Conservation (phyloP, 345 rosid genomes). For the Zanthoxylum bungeanum region DNA sequence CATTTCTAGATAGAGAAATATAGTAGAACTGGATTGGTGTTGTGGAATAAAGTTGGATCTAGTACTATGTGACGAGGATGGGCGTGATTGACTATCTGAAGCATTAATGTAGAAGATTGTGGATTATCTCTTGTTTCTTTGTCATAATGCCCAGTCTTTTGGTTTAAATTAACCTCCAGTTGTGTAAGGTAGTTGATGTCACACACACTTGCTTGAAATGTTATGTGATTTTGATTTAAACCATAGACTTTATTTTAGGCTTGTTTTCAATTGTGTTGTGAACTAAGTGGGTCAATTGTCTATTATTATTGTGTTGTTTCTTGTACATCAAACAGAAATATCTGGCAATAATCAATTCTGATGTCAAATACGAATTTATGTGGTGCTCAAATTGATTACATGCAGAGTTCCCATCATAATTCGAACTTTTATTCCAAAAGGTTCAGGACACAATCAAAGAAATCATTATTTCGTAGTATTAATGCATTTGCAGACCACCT, state of each 20-base stretch:
- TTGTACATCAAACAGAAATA: neutral
- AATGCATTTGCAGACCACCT: constrained; percentile 47
- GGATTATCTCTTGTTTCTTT: neutral
- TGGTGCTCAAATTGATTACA: constrained; percentile 15
- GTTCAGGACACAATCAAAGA: constrained; percentile 39
- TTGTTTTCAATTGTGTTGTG: neutral
- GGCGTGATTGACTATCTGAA: neutral
- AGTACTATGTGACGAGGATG: neutral
- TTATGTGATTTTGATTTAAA: neutral
- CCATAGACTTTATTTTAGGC: neutral
- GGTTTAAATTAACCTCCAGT: neutral
- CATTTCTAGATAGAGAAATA: neutral
- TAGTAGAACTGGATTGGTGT: neutral
- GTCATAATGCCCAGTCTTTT: neutral
- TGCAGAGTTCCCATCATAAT: constrained; percentile 24
- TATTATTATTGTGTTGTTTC: neutral
- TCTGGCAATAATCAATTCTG: neutral
- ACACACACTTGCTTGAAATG: neutral
- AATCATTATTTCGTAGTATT: constrained; percentile 44
- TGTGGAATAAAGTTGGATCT: neutral
- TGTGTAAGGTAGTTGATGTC: neutral
- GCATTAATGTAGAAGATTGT: neutral
- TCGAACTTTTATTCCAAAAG: constrained; percentile 35
- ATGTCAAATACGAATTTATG: constrained; percentile 5
- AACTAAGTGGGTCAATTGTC: neutral